Base-by-base conservation (phyloP, 106 monocot genomes). In the Dendrobium huoshanense region DNA sequence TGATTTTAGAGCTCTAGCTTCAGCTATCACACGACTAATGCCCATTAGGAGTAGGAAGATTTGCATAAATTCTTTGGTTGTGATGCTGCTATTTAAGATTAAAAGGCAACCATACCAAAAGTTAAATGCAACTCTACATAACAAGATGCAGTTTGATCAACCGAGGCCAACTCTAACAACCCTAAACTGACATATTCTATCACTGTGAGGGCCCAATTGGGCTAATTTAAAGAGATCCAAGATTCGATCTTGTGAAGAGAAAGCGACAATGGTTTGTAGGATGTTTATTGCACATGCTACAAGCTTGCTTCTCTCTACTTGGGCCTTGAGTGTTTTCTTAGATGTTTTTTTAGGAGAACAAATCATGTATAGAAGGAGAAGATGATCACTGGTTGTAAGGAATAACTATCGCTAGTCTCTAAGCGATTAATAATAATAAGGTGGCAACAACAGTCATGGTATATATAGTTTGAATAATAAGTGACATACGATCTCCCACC, bases 61-160 rank as follows among this genome's bases (percentile, higher is more conserved):
- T 72, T 37, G 55, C 31, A 80, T 73, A 13, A 31, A 80, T 25
- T 55, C 2, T 72, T 80, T 80, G 55, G 72, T 49, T 20, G 72
- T 80, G 27, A 80, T 73, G 4, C 31, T 18, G 0, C 72, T 47
- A 24, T 72, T 68, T 48, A 9, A 51, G 15, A 73, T 31, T 31
- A 80, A 33, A 37, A 65, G 48, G 33, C 80, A 44, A 5, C 80
- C 80, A 51, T 70, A 70, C 80, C 80, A 80, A 13, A 80, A 48
- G 33, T 45, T 25, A 0, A 73, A 22, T 4, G 61, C 68, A 18
- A 61, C 44, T 16, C 31, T 72, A 27, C 70, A 37, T 15, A 48
- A 31, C 0, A 16, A 72, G 37, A 80, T 8, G 72, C 68, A 80
- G 27, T 73, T 45, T 4, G 73, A 80, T 11, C 51, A 73, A 4